Percentiles rank a stretch among this genome's conserved stretches.
phyloP scores from a whole-genome alignment of 140 eudicot genomes.

The Anethum foeniculum region DNA sequence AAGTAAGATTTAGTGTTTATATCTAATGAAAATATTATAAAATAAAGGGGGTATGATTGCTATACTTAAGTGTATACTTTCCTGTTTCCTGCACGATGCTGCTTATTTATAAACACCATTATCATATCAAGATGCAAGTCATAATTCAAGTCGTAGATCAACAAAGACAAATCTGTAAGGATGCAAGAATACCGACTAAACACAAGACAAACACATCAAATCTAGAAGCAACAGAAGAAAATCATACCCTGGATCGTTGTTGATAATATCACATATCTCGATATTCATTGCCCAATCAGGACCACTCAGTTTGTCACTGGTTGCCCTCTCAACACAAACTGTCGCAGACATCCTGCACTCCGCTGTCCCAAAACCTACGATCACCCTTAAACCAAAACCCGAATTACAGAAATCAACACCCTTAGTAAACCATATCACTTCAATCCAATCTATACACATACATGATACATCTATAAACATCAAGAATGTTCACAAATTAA shows the following conservation, averaged over 20 bases:
- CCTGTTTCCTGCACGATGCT: background rate
- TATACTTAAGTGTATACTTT: background rate
- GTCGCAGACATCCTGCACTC: conserved; percentile 9
- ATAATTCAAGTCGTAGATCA: background rate
- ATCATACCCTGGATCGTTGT: conserved; percentile 75
- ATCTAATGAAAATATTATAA: background rate
- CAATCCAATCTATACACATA: background rate
- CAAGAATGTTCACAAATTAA: background rate
- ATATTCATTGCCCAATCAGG: conserved; percentile 95
- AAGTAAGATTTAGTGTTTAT: background rate
- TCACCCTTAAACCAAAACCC: conserved; percentile 5
- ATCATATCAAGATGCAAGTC: background rate
- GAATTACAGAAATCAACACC: background rate
- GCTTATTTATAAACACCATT: background rate
- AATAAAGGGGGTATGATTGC: background rate
- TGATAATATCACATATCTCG: conserved; percentile 92
- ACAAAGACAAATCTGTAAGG: background rate
- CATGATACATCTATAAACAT: background rate
- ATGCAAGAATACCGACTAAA: background rate
- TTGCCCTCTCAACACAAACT: conserved; percentile 54
- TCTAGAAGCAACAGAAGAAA: background rate
- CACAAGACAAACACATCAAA: background rate
- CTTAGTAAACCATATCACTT: background rate
- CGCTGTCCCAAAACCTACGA: conserved; percentile 8
- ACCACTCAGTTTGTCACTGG: conserved; percentile 79